Evolutionary conservation across 1,284 basidiomycete species (phyloP), one percentile per base, ranked within the genome.

Genomic region (Schizophyllum commune): DNA sequence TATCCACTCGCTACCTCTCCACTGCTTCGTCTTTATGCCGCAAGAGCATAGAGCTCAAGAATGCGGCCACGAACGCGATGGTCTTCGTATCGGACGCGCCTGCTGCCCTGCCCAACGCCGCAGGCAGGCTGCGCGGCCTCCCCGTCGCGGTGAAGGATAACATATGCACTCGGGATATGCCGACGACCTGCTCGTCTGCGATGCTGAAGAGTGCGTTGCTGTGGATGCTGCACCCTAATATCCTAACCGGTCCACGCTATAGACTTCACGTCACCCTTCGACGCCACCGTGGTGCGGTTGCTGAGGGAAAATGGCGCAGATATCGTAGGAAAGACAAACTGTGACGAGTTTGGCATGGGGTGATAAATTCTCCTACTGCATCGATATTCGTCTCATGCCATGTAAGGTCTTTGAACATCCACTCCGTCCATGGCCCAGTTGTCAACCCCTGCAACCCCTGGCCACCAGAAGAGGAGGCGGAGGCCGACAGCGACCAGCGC

Each of bases 271-370:
- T 85, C 96, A 0, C 93, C 94, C 0, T 95, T 91, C 69, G 91
- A 95, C 70, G 94, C 96, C 56, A 94, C 94, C 0, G 91, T 91
- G 4, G 92, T 98, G 0, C 65, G 75, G 1, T 73, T 86, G 1
- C 75, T 99, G 0, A 76, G 80, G 1, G 65, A 75, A 0, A 79
- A 83, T 0, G 95, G 94, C 1, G 94, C 89, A 0, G 72, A 81
- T 8, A 83, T 98, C 13, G 70, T 89, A 0, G 95, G 94, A 1
- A 96, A 96, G 75, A 90, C 95, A 0, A 98, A 98, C 71, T 95
- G 94, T 74, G 96, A 99, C 71, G 96, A 98, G 73, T 99, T 99
- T 74, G 96, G 96, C 0, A 99, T 99, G 96, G 96, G 96, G 89
- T 94, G 64, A 19, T 79, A 72, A 57, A 22, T 7, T 55, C 57